These are phyloP conservation scores for Solanum hybrid DNA, from an alignment of 305 asterid genomes.

Conservation along the genomic window DNA sequence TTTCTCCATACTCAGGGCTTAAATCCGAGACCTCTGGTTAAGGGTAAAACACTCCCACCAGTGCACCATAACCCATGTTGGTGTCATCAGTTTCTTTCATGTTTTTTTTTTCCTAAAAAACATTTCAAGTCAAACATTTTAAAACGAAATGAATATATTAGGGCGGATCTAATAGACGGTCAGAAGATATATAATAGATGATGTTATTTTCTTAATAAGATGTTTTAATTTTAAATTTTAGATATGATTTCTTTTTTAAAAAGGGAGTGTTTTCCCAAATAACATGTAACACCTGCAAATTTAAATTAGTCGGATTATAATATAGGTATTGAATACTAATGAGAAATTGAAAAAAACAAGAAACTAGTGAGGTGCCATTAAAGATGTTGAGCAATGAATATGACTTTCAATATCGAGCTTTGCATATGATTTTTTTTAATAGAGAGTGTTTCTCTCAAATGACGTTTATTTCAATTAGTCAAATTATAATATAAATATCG, in stretches of 20 bases:
- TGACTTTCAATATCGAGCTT: background rate
- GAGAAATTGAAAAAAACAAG: no score
- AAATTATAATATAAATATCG: fast-evolving
- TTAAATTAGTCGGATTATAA: fast-evolving
- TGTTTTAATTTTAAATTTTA: no score
- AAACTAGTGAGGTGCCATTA: background rate
- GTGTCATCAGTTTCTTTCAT: background rate
- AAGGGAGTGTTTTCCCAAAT: background rate
- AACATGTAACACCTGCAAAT: background rate
- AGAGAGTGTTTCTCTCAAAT: background rate
- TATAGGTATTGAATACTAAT: background rate
- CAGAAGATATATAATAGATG: background rate
- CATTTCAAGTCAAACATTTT: background rate
- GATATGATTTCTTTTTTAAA: no score
- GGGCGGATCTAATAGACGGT: no score
- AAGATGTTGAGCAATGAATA: background rate
- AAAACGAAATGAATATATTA: background rate
- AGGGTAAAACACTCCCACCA: no score
- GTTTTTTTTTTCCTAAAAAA: background rate
- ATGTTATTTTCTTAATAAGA: no score
- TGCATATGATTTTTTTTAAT: background rate
- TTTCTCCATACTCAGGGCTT: no score
- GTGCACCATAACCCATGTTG: no score
- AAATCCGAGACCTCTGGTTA: no score
- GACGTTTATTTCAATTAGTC: background rate